These are phyloP conservation scores for Fusarium sambucinum DNA, from an alignment of 2,329 filamentous ascomycete genomes.

Conservation along the genomic window DNA sequence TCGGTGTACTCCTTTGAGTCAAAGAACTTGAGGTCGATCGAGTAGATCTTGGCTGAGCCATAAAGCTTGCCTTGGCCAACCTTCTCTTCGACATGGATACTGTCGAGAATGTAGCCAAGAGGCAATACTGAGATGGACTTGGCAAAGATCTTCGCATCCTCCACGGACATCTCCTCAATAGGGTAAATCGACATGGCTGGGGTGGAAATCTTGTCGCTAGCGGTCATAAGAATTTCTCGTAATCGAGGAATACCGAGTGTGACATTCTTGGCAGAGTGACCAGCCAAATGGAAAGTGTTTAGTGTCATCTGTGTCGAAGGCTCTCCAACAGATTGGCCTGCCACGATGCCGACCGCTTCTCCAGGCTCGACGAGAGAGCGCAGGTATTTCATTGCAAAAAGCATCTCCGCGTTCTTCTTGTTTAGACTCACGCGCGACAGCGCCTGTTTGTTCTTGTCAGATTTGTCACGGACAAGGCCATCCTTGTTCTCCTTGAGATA, in stretches of 20 bases:
- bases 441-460: slow-evolving; percentile 49
- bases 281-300: slow-evolving; percentile 99
- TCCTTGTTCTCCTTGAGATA: slow-evolving; percentile 85
- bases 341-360: slow-evolving; percentile 96
- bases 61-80: slow-evolving; percentile 78
- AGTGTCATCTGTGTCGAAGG: slow-evolving; percentile 99
- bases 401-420: slow-evolving; percentile 82
- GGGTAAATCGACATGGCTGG: slow-evolving; percentile 89
- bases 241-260: slow-evolving; percentile 97
- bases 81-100: slow-evolving; percentile 82
- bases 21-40: slow-evolving; percentile 86
- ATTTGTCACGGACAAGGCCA: slow-evolving; percentile 64
- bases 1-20: slow-evolving; percentile 83
- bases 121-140: slow-evolving; percentile 92
- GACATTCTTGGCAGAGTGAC: slow-evolving; percentile 98
- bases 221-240: slow-evolving; percentile 98
- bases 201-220: slow-evolving; percentile 87
- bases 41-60: slow-evolving; percentile 83
- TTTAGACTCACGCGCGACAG: slow-evolving; percentile 58
- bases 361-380: slow-evolving; percentile 93
- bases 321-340: slow-evolving; percentile 95
- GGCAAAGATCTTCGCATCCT: slow-evolving; percentile 82
- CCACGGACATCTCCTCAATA: slow-evolving; percentile 75
- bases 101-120: slow-evolving; percentile 85
- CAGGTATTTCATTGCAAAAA: slow-evolving; percentile 93